Conservation (phyloP, 1,284 basidiomycete species). For the Pterula multifida region DNA sequence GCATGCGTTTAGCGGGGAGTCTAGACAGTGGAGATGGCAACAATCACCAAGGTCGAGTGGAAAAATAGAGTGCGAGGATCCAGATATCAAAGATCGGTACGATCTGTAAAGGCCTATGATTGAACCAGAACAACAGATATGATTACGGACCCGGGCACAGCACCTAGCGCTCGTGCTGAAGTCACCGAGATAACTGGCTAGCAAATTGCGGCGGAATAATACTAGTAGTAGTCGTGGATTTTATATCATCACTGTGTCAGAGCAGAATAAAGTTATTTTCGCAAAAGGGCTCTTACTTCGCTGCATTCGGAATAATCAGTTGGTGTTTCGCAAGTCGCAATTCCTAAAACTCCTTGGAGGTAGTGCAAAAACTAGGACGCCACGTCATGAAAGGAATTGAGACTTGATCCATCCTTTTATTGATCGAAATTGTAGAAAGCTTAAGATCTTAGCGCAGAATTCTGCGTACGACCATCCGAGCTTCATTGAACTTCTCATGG, state of each 20-base stretch:
- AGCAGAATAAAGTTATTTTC: background rate
- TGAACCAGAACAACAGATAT: background rate
- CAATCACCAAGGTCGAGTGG: slow-evolving; percentile 21
- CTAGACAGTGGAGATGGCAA: slow-evolving; percentile 12
- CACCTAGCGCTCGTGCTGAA: background rate
- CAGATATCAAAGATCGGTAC: slow-evolving; percentile 27
- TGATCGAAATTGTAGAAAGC: background rate
- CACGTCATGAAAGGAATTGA: background rate
- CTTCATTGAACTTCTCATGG: background rate
- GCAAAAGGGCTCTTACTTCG: background rate
- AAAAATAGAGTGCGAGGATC: slow-evolving; percentile 23
- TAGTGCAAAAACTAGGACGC: background rate
- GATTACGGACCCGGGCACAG: slow-evolving; percentile 1
- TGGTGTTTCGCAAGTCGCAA: background rate
- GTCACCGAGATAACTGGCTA: background rate
- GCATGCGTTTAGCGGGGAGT: slow-evolving; percentile 14
- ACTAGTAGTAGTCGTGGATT: background rate
- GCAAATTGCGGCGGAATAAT: background rate
- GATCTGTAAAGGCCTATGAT: slow-evolving; percentile 17
- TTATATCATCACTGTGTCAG: background rate
- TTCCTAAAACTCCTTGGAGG: background rate
- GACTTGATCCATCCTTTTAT: background rate
- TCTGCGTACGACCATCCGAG: too few species aligned
- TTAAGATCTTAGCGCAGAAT: background rate
- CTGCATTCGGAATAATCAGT: background rate